Percentiles rank a stretch among this genome's conserved stretches.
These are phyloP conservation scores for Bipolaris cookei DNA, from an alignment of 2,329 filamentous ascomycete genomes.

Conservation along the genomic window DNA sequence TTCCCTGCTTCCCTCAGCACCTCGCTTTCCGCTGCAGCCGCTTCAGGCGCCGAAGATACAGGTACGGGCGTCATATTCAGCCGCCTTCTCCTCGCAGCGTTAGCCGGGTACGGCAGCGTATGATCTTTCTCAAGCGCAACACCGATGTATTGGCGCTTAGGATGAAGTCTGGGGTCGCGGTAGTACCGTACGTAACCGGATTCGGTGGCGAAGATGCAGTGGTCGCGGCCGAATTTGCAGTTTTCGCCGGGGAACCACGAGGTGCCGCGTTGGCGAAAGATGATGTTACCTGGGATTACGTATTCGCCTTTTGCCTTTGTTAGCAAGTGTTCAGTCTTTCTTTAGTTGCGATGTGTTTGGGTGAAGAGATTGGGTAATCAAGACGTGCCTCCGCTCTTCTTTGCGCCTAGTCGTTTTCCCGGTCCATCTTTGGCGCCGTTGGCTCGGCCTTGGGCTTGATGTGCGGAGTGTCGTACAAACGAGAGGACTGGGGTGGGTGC, in stretches of 20 bases:
- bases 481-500: slow-evolving; percentile 48
- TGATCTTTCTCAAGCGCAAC: slow-evolving; percentile 85
- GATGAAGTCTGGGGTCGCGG: slow-evolving; percentile 80
- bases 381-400: slow-evolving; percentile 78
- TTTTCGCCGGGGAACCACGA: slow-evolving; percentile 96
- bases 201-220: slow-evolving; percentile 88
- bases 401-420: slow-evolving; percentile 90
- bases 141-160: slow-evolving; percentile 91
- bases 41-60: slow-evolving; percentile 2
- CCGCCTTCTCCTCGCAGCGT: slow-evolving; percentile 75
- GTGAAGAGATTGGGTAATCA: not conserved
- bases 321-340: not conserved
- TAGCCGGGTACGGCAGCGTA: slow-evolving; percentile 75
- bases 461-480: slow-evolving; percentile 66
- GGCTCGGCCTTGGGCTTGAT: slow-evolving; percentile 69
- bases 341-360: not conserved
- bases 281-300: slow-evolving; percentile 94
- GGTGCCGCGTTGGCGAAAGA: slow-evolving; percentile 95
- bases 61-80: slow-evolving; percentile 72
- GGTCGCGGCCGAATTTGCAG: slow-evolving; percentile 91
- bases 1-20: slow-evolving; percentile 44
- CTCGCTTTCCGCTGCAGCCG: slow-evolving; percentile 10
- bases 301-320: slow-evolving; percentile 70
- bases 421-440: slow-evolving; percentile 74
- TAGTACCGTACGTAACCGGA: slow-evolving; percentile 97